Base-by-base conservation (phyloP, 1,139 yeast genomes). In the Lodderomyces parapsilosis region DNA sequence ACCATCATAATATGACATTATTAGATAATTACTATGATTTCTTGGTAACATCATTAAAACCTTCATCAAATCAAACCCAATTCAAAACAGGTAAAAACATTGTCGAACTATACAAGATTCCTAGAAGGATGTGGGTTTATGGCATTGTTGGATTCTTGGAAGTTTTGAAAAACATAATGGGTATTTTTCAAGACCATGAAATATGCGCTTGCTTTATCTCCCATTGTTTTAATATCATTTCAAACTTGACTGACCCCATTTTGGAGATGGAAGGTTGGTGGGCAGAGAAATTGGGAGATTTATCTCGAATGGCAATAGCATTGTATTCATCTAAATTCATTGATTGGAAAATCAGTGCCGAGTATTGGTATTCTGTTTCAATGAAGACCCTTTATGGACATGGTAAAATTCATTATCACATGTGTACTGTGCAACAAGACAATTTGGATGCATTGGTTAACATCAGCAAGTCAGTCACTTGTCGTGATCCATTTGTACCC, bases 271-370 rank as follows among this genome's bases (percentile, higher is more conserved):
- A 81, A 59, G 87, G 88, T 6, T 86, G 91, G 91, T 79, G 89
- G 76, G 74, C 76, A 47, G 93, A 86, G 59, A 83, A 86, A 58
- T 63, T 86, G 39, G 94, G 93, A 27, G 94, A 86, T 59, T 68
- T 86, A 50, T 81, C 88, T 31, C 68, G 94, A 57, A 86, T 86
- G 91, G 91, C 93, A 8, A 85, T 86, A 50, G 91, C 93, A 1
- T 66, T 86, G 41, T 86, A 85, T 57, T 82, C 89, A 18, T 82
- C 90, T 11, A 76, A 84, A 43, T 83, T 80, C 55, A 84, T 86
- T 53, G 93, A 86, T 59, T 86, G 94, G 94, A 86, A 85, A 59
- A 62, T 81, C 31, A 78, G 88, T 51, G 85, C 93, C 1, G 89
- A 85, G 57, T 77, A 78, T 59, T 86, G 94, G 94, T 86, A 86